A percentile compares a stretch with the other conserved stretches of the same genome.
Conservation (phyloP, 768 basidiomycete genomes). For the Auricularia heimuer region DNA sequence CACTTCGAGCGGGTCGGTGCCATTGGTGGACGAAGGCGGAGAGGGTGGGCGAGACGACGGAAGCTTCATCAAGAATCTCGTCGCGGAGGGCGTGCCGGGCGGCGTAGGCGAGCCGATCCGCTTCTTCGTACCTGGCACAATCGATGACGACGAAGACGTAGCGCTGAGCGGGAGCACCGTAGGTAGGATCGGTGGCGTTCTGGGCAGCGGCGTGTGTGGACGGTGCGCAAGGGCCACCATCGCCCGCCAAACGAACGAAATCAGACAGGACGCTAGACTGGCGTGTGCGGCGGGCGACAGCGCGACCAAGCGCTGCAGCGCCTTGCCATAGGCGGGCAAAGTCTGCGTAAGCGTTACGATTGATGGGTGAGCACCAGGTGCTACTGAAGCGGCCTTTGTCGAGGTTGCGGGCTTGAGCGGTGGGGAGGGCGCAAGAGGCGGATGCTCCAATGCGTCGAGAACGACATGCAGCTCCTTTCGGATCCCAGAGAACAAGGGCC, state of each 20-base stretch:
- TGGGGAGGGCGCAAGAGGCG: constrained; percentile 6
- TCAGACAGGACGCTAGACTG: constrained; percentile 57
- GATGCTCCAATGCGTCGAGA: constrained; percentile 49
- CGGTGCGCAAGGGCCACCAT: constrained; percentile 64
- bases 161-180: constrained; percentile 23
- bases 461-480: constrained; percentile 51
- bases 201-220: constrained; percentile 14
- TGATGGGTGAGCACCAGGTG: constrained; percentile 38
- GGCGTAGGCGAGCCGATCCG: constrained; percentile 35
- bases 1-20: constrained; percentile 33
- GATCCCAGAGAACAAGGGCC: constrained; percentile 53
- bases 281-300: constrained; percentile 50
- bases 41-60: constrained; percentile 60
- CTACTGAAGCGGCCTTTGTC: constrained; percentile 1
- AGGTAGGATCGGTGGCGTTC: constrained; percentile 23
- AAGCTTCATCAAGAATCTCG: constrained; percentile 56
- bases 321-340: constrained; percentile 54
- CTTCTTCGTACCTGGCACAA: constrained; percentile 25
- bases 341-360: constrained; percentile 46
- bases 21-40: constrained; percentile 31
- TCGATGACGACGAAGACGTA: neutral
- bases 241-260: constrained; percentile 64
- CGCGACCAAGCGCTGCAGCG: constrained; percentile 30
- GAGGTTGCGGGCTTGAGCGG: constrained; percentile 6
- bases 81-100: constrained; percentile 45